Evolutionary conservation across 306 rosid species (phyloP), one percentile per base, ranked within the genome.

Genomic region (Potentilla sterilis): DNA sequence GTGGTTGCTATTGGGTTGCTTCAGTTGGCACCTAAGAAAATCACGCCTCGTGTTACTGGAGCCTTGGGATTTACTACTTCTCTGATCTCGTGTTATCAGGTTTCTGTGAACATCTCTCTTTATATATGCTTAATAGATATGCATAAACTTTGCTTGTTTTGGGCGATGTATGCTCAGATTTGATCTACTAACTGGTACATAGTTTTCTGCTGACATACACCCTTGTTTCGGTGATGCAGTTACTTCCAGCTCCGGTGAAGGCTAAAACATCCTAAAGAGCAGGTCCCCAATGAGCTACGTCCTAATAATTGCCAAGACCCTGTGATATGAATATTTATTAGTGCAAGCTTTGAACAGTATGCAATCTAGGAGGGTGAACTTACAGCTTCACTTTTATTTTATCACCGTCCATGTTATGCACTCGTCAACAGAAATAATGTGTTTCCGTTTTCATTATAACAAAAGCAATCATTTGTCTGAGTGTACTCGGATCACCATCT

Each of bases 41-140:
- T 92, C 64, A 95, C 85, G 16, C 92, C 99, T 0, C 99, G 97
- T 13, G 96, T 95, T 16, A 92, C 99, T 5, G 99, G 99, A 54
- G 97, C 90, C 24, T 81, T 95, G 57, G 99, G 99, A 79, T 92
- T 95, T 84, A 86, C 76, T 65, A 54, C 89, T 82, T 95, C 99
- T 65, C 88, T 95, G 63, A 92, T 95, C 76, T 90, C 99, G 37
- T 95, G 99, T 80, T 95, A 92, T 84, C 99, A 95, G 99, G 99
- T 95, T 52, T 73, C 35, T 48, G 37, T 13, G 41, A 21, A 41
- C n/a, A 10, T 67, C 13, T 34, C 28, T 34, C 42, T 34, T 12
- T 51, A 38, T 41, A 64, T 28, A 24, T 16, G 52, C 42, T 16
- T 40, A 22, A 18, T 10, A 9, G 41, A 73, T 57, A n/a, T 15